phyloP scores from a whole-genome alignment of 768 basidiomycete genomes.

The Leccinum variicolor region DNA sequence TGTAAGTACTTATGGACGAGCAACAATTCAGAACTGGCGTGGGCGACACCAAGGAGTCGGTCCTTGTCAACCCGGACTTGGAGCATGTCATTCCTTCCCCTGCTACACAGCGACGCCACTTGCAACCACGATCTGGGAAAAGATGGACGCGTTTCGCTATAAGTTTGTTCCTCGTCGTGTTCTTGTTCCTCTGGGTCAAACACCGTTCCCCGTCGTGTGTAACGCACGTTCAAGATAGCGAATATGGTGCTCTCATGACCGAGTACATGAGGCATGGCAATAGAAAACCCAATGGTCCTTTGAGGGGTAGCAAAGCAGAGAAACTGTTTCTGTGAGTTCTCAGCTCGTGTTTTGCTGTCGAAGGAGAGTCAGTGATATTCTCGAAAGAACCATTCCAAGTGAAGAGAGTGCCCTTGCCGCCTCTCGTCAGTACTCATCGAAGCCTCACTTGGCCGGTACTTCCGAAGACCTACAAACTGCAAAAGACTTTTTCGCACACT shows the following conservation, averaged over 20 bases:
- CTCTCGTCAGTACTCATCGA: constrained; percentile 49
- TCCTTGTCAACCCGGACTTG: not conserved
- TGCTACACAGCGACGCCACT: constrained; percentile 5
- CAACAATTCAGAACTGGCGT: constrained; percentile 1
- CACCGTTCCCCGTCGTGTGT: not conserved
- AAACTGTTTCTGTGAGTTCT: constrained; percentile 42
- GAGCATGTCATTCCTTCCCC: constrained; percentile 19
- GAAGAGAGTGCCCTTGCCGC: constrained; percentile 46
- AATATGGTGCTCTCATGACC: constrained; percentile 11
- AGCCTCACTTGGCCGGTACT: constrained; percentile 63
- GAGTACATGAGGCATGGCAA: constrained; percentile 19
- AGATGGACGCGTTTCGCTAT: constrained; percentile 13
- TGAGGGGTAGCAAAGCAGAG: constrained; percentile 39
- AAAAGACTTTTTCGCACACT: constrained; percentile 47
- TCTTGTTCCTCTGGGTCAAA: constrained; percentile 16
- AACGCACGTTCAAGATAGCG: constrained; percentile 7
- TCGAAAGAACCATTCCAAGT: constrained; percentile 47
- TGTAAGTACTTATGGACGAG: constrained; percentile 16
- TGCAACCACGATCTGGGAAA: constrained; percentile 3
- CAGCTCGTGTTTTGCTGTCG: not conserved
- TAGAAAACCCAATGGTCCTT: constrained; percentile 12
- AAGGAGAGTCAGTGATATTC: not conserved
- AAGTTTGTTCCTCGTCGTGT: constrained; percentile 4
- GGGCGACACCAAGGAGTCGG: constrained; percentile 4
- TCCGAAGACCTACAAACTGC: constrained; percentile 55